Conservation (phyloP, 257 asterid genomes). For the Solanum habrochaites region DNA sequence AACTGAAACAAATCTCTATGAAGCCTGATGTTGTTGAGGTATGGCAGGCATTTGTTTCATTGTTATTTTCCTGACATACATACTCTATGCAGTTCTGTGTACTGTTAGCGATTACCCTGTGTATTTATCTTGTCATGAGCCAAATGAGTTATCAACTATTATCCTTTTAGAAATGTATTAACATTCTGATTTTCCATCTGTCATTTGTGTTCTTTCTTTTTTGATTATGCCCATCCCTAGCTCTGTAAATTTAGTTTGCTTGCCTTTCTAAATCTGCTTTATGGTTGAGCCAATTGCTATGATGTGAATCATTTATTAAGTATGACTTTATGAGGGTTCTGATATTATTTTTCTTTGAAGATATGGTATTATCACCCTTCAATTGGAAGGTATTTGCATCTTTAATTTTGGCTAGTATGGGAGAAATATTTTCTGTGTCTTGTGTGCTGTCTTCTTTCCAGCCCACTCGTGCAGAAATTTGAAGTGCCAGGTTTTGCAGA, state of each 20-base stretch:
- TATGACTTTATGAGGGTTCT: background rate
- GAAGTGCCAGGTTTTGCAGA: background rate
- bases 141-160: background rate
- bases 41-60: background rate
- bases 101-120: background rate
- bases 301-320: background rate
- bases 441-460: background rate
- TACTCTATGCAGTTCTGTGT: background rate
- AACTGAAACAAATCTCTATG: constrained; percentile 63
- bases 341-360: background rate
- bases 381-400: background rate
- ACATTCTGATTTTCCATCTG: background rate
- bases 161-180: background rate
- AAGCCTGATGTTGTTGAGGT: constrained; percentile 99
- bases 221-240: background rate
- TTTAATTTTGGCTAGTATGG: background rate
- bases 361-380: background rate
- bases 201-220: background rate
- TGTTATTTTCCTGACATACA: background rate
- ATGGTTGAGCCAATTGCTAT: background rate
- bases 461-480: background rate
- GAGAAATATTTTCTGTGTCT: background rate
- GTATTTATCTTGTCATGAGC: background rate
- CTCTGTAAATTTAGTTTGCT: background rate
- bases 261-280: background rate